Conservation (phyloP, 2,329 filamentous ascomycete genomes). For the Pleomassaria siparia region DNA sequence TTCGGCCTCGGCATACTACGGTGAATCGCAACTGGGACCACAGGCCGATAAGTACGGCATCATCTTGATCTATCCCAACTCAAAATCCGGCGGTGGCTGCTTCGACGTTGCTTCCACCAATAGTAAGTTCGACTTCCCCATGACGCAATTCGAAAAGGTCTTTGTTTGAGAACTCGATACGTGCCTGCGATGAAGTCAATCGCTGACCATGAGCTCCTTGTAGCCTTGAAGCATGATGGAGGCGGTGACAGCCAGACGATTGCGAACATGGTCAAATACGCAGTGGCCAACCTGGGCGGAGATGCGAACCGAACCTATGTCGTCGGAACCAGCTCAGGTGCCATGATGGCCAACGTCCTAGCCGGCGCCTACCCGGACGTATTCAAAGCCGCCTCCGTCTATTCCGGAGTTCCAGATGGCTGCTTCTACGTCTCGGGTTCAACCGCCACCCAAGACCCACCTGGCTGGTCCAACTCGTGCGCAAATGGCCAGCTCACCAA, state of each 20-base stretch:
- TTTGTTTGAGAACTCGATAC: too few relatives aligned
- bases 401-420: slow-evolving; percentile 30
- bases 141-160: neutral
- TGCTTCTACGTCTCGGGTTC: slow-evolving; percentile 23
- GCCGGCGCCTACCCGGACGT: slow-evolving; percentile 23
- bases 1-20: slow-evolving; percentile 15
- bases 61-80: slow-evolving; percentile 24
- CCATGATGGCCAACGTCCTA: slow-evolving; percentile 39
- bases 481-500: slow-evolving; percentile 18
- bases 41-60: slow-evolving; percentile 18
- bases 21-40: slow-evolving; percentile 14
- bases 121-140: slow-evolving; percentile 9
- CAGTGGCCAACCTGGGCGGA: slow-evolving; percentile 18
- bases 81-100: slow-evolving; percentile 21
- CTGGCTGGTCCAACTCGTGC: slow-evolving; percentile 28
- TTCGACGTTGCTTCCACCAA: slow-evolving; percentile 22
- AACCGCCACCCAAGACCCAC: slow-evolving; percentile 39
- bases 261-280: slow-evolving; percentile 25
- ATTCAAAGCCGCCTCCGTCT: slow-evolving; percentile 23
- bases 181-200: too few relatives aligned
- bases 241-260: slow-evolving; percentile 24
- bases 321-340: slow-evolving; percentile 28
- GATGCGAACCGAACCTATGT: slow-evolving; percentile 21
- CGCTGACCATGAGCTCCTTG: too few relatives aligned
- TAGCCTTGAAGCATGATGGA: slow-evolving; percentile 21